These are phyloP conservation scores for Fistulinella prunicolor DNA, from an alignment of 768 basidiomycete species.

Conservation along the genomic window DNA sequence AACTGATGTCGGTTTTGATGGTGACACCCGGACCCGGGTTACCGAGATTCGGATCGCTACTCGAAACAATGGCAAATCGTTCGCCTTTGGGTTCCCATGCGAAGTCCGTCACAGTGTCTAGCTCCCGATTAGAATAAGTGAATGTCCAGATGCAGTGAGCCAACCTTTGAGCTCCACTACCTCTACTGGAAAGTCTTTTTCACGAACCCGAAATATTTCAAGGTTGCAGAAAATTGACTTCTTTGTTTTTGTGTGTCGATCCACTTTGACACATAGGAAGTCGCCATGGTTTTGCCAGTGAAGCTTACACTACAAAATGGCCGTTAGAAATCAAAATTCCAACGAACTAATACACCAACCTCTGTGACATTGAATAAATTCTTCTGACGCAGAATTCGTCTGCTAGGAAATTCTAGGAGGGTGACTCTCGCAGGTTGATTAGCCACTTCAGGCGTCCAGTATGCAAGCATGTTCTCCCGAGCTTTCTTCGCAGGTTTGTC, in stretches of 20 bases:
- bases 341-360: conserved; percentile 45
- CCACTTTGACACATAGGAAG: conserved; percentile 98
- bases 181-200: conserved; percentile 97
- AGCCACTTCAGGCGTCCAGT: conserved; percentile 95
- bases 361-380: conserved; percentile 98
- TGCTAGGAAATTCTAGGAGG: conserved; percentile 84
- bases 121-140: conserved; percentile 9
- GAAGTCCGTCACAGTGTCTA: conserved; percentile 93
- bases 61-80: conserved; percentile 93
- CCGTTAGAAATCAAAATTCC: conserved; percentile 1
- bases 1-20: conserved; percentile 94
- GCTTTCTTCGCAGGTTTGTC: conserved; percentile 57
- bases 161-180: conserved; percentile 95
- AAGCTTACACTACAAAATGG: conserved; percentile 75
- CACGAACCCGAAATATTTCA: conserved; percentile 95
- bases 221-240: conserved; percentile 98
- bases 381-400: conserved; percentile 84
- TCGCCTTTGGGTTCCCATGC: conserved; percentile 99
- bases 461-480: conserved; percentile 90
- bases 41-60: conserved; percentile 88
- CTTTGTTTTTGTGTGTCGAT: conserved; percentile 97
- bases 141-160: neutral
- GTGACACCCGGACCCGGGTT: conserved; percentile 87
- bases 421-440: conserved; percentile 98
- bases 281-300: conserved; percentile 99